A percentile compares a stretch with the other conserved stretches of the same genome.
These are phyloP conservation scores for Spergularia bocconei DNA, from an alignment of 148 eudicot genomes.

Conservation along the genomic window DNA sequence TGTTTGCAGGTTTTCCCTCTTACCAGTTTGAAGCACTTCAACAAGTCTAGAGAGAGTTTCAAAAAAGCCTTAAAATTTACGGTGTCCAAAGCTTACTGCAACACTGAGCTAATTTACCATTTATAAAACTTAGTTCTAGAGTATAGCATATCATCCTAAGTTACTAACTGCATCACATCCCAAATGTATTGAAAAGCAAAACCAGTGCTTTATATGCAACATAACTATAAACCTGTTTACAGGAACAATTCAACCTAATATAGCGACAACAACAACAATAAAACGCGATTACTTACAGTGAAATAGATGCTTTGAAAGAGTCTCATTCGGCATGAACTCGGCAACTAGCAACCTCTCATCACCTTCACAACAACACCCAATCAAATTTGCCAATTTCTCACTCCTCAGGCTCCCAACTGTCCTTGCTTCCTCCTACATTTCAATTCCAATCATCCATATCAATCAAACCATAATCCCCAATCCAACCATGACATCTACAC, in stretches of 20 bases:
- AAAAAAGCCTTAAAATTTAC: not conserved
- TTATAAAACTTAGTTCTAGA: not conserved
- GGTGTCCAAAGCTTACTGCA: not conserved
- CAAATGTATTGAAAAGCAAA: not conserved
- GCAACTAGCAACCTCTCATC: slow-evolving; percentile 83
- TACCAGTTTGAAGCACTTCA: not conserved
- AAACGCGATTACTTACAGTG: slow-evolving; percentile 49
- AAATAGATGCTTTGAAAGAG: slow-evolving; percentile 81
- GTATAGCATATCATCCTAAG: not conserved
- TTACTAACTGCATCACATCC: not conserved
- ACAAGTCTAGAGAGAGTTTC: not conserved
- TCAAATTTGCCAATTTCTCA: slow-evolving; percentile 70
- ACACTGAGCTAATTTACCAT: too few species aligned
- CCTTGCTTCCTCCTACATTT: slow-evolving; percentile 75
- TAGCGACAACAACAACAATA: not conserved
- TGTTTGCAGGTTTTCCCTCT: not conserved
- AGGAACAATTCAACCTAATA: too few species aligned
- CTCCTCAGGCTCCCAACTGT: slow-evolving; percentile 74
- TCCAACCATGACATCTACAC: not conserved
- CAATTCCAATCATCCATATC: slow-evolving; percentile 16
- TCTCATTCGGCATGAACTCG: slow-evolving; percentile 86
- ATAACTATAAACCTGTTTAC: not conserved
- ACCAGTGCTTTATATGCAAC: not conserved
- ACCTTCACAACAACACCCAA: slow-evolving; percentile 80
- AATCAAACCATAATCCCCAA: not conserved